Conservation (phyloP, 441 rosid species). For the Mallotus repandus region DNA sequence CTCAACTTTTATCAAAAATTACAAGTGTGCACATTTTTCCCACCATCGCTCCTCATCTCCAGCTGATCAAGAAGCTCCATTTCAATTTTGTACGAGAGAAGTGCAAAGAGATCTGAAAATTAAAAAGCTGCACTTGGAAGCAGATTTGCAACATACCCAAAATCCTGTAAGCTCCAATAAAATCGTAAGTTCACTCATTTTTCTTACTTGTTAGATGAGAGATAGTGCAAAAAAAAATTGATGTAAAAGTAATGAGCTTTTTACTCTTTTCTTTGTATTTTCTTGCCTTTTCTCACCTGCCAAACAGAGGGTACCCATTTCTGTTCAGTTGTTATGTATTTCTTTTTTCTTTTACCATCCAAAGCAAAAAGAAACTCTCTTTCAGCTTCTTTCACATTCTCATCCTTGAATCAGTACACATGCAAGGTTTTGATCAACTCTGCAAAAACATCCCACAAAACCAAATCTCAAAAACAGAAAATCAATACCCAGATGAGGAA, state of each 20-base stretch:
- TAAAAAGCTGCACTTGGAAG: background rate
- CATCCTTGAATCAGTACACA: slow-evolving; percentile 52
- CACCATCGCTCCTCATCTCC: no score
- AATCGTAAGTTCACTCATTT: background rate
- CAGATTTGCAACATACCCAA: no score
- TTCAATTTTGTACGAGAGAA: no score
- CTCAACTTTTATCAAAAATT: no score
- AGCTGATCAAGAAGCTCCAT: no score
- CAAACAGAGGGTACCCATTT: background rate
- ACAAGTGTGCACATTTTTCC: no score
- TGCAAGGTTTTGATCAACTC: slow-evolving; percentile 71
- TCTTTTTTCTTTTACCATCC: slow-evolving; percentile 5
- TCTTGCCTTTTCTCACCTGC: background rate
- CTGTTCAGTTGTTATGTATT: background rate
- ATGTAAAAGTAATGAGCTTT: background rate
- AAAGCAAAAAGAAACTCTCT: slow-evolving; percentile 50
- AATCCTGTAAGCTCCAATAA: no score
- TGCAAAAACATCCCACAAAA: slow-evolving; percentile 22
- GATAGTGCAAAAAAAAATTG: background rate
- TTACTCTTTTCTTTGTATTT: background rate
- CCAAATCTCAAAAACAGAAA: slow-evolving; percentile 1
- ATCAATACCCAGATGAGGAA: background rate
- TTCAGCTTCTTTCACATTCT: slow-evolving; percentile 40
- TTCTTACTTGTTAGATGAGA: background rate
- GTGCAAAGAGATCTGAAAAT: background rate